phyloP scores from a whole-genome alignment of 208 protist genomes.

The Vickermania spadyakhi region DNA sequence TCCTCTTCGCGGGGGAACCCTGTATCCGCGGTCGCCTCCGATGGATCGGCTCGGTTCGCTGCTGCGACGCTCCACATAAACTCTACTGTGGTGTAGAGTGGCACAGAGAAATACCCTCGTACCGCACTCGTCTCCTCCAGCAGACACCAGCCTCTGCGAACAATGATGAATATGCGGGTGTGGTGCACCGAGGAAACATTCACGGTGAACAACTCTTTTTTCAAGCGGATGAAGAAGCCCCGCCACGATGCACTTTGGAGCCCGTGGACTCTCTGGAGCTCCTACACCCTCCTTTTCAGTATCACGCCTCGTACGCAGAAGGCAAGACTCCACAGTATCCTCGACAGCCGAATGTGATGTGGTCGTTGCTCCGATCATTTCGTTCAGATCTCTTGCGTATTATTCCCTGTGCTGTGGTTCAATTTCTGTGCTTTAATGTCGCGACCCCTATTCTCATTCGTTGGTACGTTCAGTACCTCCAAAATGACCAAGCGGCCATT shows the following conservation, averaged over 20 bases:
- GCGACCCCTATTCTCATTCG: constrained; percentile 24
- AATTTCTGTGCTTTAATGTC: constrained; percentile 14
- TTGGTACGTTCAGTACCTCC: constrained; percentile 29
- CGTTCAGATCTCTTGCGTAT: constrained; percentile 23
- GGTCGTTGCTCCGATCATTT: constrained; percentile 21
- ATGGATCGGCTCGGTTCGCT: constrained; percentile 27
- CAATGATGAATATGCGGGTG: neutral
- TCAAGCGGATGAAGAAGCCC: constrained; percentile 5
- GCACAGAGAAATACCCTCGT: constrained; percentile 6
- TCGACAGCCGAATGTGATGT: neutral
- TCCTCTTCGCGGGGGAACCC: constrained; percentile 4
- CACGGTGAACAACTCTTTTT: constrained; percentile 27
- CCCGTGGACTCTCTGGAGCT: constrained; percentile 18
- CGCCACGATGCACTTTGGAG: constrained; percentile 30
- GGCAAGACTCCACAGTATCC: neutral
- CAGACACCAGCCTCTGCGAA: no score
- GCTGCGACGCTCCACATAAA: constrained; percentile 3
- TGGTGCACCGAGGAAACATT: constrained; percentile 9
- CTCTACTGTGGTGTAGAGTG: constrained; percentile 28
- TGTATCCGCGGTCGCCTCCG: constrained; percentile 7
- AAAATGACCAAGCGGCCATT: constrained; percentile 10
- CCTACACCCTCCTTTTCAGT: neutral
- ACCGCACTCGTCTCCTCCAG: constrained; percentile 13
- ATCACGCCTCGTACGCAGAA: neutral
- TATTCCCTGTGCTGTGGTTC: constrained; percentile 19